These are phyloP conservation scores for Domatiomyces catenatus DNA, from an alignment of 2,329 filamentous ascomycete genomes.

Conservation along the genomic window DNA sequence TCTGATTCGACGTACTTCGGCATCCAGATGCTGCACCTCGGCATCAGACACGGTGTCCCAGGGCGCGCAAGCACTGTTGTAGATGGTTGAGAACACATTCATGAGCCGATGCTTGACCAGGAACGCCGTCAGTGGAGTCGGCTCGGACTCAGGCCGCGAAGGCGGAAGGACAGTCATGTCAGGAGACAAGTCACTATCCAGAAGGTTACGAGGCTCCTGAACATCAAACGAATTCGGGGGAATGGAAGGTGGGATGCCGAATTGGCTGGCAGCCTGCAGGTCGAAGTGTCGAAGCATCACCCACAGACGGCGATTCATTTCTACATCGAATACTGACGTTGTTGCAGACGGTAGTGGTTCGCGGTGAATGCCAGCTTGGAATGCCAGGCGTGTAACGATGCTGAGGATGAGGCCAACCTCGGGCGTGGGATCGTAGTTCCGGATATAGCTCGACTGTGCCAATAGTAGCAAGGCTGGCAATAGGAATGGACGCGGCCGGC, in stretches of 20 bases:
- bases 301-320: not conserved
- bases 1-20: not conserved
- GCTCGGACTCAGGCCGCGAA: not conserved
- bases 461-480: not conserved
- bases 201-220: not conserved
- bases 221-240: not conserved
- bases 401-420: not conserved
- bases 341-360: not conserved
- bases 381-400: not conserved
- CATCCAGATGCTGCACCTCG: not conserved
- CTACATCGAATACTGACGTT: not conserved
- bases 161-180: not conserved
- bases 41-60: not conserved
- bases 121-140: not conserved
- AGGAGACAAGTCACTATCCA: not conserved
- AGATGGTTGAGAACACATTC: not conserved
- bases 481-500: not conserved
- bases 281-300: slow-evolving; percentile 1
- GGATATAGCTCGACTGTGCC: not conserved
- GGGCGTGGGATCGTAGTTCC: not conserved
- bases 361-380: not conserved
- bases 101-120: not conserved
- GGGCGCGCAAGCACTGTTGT: not conserved
- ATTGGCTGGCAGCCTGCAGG: not conserved
- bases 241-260: not conserved